Base-by-base conservation (phyloP, 2,329 filamentous ascomycete species). In the Didymella pinodella region DNA sequence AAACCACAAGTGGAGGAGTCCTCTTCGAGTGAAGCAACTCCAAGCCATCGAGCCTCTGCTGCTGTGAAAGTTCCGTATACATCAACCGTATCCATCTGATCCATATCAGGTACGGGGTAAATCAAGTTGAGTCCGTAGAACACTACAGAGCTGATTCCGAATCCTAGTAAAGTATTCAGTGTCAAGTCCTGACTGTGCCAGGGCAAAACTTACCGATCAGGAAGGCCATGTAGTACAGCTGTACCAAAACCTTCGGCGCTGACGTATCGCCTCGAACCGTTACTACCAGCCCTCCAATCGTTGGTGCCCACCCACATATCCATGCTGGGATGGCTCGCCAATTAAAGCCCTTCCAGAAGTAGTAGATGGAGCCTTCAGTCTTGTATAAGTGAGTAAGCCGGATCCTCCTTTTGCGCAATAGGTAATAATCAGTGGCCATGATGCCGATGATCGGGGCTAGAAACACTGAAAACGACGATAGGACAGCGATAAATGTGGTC, bases 141-240 rank as follows among this genome's bases (percentile, higher is more conserved):
- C 2, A 76, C 14, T 59, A 69, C 43, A 40, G 65, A 66, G 32
- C 77, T 79, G 28, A 75, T 73, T 53, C 78, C 79, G 65, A 80
- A 80, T 6, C 78, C 79, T 79, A 20, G 6, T 18, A 1, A 10
- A 10, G 11, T 10, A 50, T 25, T 71, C 3, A 63, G 53, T 43
- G 18, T 11, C 4, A 34, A 7, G 10, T 14, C 2, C 4, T 29
- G 1, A 25, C 7, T 22, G 6, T 25, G 4, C n/a, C 2, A 36
- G 2, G n/a, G 6, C 10, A 20, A 26, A 8, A 59, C 71, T 63
- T 47, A 73, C 80, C 81, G 16, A 81, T 72, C 12, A 82, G 73
- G 58, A 83, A 83, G 0, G 81, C 79, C 71, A 80, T 79, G 56
- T 79, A 82, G 62, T 83, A 83, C 18, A 83, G 62, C 63, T 83